Base-by-base conservation (phyloP, 345 rosid species). In the Passiflora organensis region DNA sequence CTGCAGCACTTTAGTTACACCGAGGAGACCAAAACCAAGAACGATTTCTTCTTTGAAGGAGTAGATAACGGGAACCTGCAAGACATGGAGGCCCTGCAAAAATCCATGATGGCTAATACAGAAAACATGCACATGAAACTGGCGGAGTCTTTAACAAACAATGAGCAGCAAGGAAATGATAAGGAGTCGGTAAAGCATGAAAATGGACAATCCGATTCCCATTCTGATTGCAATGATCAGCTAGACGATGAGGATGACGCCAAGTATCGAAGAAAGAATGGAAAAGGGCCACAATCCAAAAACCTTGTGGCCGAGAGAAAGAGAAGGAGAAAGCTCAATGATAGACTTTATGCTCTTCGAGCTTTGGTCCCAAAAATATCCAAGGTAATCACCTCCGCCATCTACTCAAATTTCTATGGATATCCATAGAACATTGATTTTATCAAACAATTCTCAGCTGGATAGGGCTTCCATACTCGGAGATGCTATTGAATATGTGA, bases 251-350 rank as follows among this genome's bases (percentile, higher is more conserved):
- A 86, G 24, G 81, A 77, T 67, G 83, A 77, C 62, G 67, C 57
- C 1, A 78, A 75, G 72, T 63, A 52, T 22, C 58, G 76, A 36
- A 78, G 78, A 50, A 75, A 75, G 60, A 65, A 51, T 2, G 87
- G 85, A 5, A 82, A 79, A 64, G 76, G 63, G 21, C 77, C 83
- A 52, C 82, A 73, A 61, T 78, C 94, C 0, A 93, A 89, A 66
- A 93, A 93, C 69, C 86, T 93, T 38, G 58, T 69, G 51, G 96
- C 99, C 55, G 99, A 93, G 78, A 77, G 96, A 75, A 78, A 67
- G 64, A 82, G 96, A 51, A 84, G 99, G 76, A 93, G 84, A 68
- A 93, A 83, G 76, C 86, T 93, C 56, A 93, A 93, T 24, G 96
- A 87, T 21, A 82, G 94, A 70, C 90, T 93, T 59, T 86, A 82